Base-by-base conservation (phyloP, 345 rosid species). In the Rhodamnia rubescens region DNA sequence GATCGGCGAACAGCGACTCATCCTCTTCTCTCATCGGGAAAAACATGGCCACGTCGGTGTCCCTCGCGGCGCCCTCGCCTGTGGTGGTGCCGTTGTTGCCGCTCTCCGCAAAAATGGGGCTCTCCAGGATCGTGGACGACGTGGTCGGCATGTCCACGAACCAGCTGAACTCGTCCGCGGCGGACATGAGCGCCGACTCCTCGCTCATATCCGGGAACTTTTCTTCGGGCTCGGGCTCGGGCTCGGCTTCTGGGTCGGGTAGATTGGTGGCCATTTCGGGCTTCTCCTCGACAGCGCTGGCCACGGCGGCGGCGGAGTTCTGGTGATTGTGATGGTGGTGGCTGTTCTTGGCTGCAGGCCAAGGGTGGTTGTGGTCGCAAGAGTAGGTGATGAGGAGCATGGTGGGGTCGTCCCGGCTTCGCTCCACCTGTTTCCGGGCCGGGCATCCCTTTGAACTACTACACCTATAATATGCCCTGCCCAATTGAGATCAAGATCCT, bases 381-480 rank as follows among this genome's bases (percentile, higher is more conserved):
- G 98, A 92, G 91, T 98, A 96, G 85, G 99, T 98, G 90, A 96
- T 88, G 52, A 95, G 86, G 20, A 98, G 90, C 98, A 92, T 94
- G 53, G 92, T 86, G 59, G 99, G 99, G 92, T 98, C 95, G 80
- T 91, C 91, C 11, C 93, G 90, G 91, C 98, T 98, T 58, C 98
- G 91, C 90, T 97, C 99, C n/a, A 97, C 99, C 91, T 96, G 98
- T 53, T 97, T 97, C 88, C 96, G 92, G 1, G 99, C 98, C 4
- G 99, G 99, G 75, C 99, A 97, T 24, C 98, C 99, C 89, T 96
- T 97, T 44, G 99, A 95, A 84, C 99, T 95, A 81, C 99, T 97
- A 85, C 99, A 97, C 57, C 99, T 90, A 86, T 97, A 97, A 87
- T 97, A 97, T 74, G 98, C 99, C 87, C 99, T 95, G 93, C 81